phyloP scores from a whole-genome alignment of 2,329 filamentous ascomycete genomes.

The Diaporthe citrichinensis region DNA sequence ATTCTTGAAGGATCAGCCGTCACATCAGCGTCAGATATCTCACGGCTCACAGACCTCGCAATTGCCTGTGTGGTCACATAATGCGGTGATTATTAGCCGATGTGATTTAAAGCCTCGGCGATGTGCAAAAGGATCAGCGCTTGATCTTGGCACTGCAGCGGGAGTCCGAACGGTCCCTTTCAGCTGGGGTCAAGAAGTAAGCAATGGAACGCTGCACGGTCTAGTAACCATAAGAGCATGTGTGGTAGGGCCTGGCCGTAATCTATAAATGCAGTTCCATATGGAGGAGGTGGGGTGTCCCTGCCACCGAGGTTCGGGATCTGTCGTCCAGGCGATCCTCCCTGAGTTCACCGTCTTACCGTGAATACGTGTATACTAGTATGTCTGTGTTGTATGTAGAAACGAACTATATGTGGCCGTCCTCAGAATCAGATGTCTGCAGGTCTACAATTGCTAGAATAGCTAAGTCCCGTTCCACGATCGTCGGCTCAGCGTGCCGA shows the following conservation, averaged over 20 bases:
- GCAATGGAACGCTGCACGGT: slow-evolving; percentile 16
- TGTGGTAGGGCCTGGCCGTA: background rate
- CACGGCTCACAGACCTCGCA: too few relatives aligned
- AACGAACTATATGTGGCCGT: too few relatives aligned
- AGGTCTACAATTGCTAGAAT: too few relatives aligned
- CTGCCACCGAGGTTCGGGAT: background rate
- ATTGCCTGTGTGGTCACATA: too few relatives aligned
- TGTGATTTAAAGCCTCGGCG: background rate
- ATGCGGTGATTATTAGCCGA: too few relatives aligned
- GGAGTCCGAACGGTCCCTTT: background rate
- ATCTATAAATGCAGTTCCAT: background rate
- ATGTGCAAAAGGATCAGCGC: background rate
- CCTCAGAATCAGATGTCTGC: too few relatives aligned
- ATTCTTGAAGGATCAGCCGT: too few relatives aligned
- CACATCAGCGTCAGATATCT: too few relatives aligned
- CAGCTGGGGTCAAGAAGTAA: background rate
- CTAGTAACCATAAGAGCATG: background rate
- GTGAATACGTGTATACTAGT: too few relatives aligned
- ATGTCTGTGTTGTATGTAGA: background rate
- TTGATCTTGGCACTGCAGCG: slow-evolving; percentile 2
- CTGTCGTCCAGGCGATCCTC: rapidly evolving
- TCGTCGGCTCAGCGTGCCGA: background rate
- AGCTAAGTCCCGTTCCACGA: background rate
- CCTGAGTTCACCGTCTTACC: background rate
- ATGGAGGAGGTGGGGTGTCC: background rate